Base-by-base conservation (phyloP, 768 basidiomycete genomes). In the Leccinum broughii region DNA sequence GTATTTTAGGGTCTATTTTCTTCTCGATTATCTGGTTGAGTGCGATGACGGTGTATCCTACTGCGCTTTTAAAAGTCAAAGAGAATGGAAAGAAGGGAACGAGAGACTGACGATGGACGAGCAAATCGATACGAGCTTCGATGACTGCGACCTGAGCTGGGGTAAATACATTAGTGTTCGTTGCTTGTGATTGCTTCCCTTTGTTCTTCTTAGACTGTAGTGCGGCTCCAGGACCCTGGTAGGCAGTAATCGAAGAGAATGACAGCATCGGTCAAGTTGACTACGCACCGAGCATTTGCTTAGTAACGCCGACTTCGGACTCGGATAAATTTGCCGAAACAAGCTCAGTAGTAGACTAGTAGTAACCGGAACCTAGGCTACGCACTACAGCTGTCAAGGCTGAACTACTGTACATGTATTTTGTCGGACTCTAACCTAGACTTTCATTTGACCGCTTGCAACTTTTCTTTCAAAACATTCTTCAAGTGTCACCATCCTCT, bases 401-500 rank as follows among this genome's bases (percentile, higher is more conserved):
- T 39, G 37, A 17, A 39, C 17, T 41, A 41, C 39, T 41, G 26
- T 28, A 28, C 26, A 28, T 41, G 39, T 41, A 41, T 41, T 41
- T 17, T 41, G 39, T 41, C 39, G 39, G 39, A 39, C 3, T 39
- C 28, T 8, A 24, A 15, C 14, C 50, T 24, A 51, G 8, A 30
- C 37, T 3, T 28, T 64, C 59, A 64, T 24, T 30, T 24, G 28
- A 49, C 53, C 4, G 50, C 57, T 20, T 35, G 59, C 52, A 90
- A 72, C 76, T 87, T 89, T 76, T 85, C 72, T 78, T 80, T 86
- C 72, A 98, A 81, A 61, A 93, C 75, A 39, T 80, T 76, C 85
- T 95, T 96, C 77, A 97, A 85, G 89, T 82, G 68, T 85, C 83
- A 63, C 92, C 93, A 68, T 97, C 95, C 77, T 90, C 93, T 55